phyloP scores from a whole-genome alignment of 1,139 yeast species.

The Candida anutae region DNA sequence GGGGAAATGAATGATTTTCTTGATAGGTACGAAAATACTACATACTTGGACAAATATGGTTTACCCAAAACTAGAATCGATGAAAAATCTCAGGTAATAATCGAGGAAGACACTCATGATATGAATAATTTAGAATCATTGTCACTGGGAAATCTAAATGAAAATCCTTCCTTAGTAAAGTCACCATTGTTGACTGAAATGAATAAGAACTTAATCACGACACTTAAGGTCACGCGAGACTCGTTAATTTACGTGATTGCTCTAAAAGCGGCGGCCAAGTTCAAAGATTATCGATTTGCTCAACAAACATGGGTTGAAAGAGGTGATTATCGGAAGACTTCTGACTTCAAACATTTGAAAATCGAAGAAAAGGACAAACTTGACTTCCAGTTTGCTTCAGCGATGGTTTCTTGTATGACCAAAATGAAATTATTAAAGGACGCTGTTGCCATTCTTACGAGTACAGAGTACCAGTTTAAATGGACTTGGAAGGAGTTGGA shows the following conservation, averaged over 20 bases:
- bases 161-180: conserved; percentile 10
- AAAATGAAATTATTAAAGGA: conserved; percentile 51
- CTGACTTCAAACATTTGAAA: conserved; percentile 33
- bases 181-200: conserved; percentile 19
- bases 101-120: conserved; percentile 10
- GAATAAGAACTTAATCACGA: conserved; percentile 4
- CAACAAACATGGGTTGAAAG: conserved; percentile 68
- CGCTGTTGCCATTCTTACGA: conserved; percentile 58
- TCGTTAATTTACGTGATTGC: conserved; percentile 55
- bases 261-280: conserved; percentile 56
- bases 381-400: conserved; percentile 65
- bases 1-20: conserved; percentile 43
- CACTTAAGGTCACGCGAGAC: conserved; percentile 32
- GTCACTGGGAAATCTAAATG: conserved; percentile 1
- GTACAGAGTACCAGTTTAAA: conserved; percentile 60
- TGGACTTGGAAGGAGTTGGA: conserved; percentile 63
- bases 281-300: conserved; percentile 49
- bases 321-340: conserved; percentile 60
- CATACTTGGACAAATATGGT: conserved; percentile 32
- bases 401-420: conserved; percentile 51
- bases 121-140: too few relatives aligned
- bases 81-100: conserved; percentile 3
- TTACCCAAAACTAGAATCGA: conserved; percentile 13
- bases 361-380: conserved; percentile 32
- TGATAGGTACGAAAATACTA: conserved; percentile 40